Evolutionary conservation across 352 stramenopile genomes (phyloP), one percentile per base, ranked within the genome.

Genomic region (Paralagenidium karlingii): DNA sequence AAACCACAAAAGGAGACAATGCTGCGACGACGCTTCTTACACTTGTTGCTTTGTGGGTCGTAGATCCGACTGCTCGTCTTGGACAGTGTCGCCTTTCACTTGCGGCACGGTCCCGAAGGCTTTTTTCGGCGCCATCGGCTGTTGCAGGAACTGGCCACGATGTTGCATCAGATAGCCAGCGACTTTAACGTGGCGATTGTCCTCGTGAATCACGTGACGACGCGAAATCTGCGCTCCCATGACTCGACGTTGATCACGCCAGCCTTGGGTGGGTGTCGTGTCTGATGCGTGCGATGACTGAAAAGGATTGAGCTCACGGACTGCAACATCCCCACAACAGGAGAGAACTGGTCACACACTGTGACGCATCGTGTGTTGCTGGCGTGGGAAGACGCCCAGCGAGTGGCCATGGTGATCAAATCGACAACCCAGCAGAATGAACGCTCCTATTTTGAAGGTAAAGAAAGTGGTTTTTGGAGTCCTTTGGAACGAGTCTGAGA

Each of bases 51-150:
- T 49, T 9, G 4, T 33, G 43, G 42, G 38, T 52, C 47, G 6
- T 47, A 92, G 51, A 77, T 94, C 32, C 81, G 83, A 34, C 49
- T 96, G 12, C 21, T 98, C 8, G 64, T 97, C 3, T 44, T 98
- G n/a, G 92, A 98, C 45, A 95, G 73, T 18, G 60, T 97, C 15
- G 84, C 92, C 11, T 98, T 97, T 64, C 92, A 96, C 53, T 96
- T 94, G 58, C 69, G 92, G 8, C 80, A 94, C 33, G 74, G 64
- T 0, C 88, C 83, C 36, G 69, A 88, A 39, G 60, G 93, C 28
- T 89, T 75, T 37, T 38, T 45, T 1, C 60, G 79, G 45, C 67
- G 86, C 13, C 46, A 64, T 9, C 58, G 77, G 19, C 53, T 66
- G 9, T 53, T 96, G n/a, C 75, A 81, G n/a, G 53, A 56, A 19